Percentiles rank a stretch among this genome's conserved stretches.
Conservation (phyloP, 2,329 filamentous ascomycete species). For the Neoascochyta sp. region DNA sequence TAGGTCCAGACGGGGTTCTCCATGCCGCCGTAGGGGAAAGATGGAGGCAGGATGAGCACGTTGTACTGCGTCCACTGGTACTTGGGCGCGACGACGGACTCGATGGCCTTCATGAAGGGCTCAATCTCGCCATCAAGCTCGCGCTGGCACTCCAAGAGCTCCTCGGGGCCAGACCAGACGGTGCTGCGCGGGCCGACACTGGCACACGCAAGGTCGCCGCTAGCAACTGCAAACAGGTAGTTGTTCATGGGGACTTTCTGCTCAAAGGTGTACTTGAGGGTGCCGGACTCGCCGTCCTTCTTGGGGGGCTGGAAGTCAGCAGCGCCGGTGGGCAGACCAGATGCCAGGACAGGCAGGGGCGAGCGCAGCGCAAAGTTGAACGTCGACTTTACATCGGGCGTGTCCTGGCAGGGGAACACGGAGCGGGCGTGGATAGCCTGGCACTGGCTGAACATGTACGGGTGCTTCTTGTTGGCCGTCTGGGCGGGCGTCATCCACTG, state of each 20-base stretch:
- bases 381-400: constrained; percentile 94
- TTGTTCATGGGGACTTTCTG: constrained; percentile 90
- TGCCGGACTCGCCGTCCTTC: constrained; percentile 52
- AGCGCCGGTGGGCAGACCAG: constrained; percentile 63
- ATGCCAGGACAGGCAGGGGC: constrained; percentile 84
- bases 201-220: constrained; percentile 78
- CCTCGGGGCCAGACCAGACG: constrained; percentile 84
- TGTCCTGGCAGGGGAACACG: constrained; percentile 95
- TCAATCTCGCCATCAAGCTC: constrained; percentile 90
- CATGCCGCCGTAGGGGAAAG: constrained; percentile 62
- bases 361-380: constrained; percentile 86
- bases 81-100: constrained; percentile 69
- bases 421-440: constrained; percentile 94
- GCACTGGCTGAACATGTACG: constrained; percentile 97
- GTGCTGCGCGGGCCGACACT: constrained; percentile 79
- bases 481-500: constrained; percentile 94
- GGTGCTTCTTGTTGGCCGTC: constrained; percentile 91
- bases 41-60: constrained; percentile 81
- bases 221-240: constrained; percentile 90
- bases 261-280: constrained; percentile 74
- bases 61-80: constrained; percentile 97
- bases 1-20: constrained; percentile 95
- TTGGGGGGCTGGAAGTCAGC: constrained; percentile 49
- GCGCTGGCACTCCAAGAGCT: constrained; percentile 78
- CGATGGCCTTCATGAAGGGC: constrained; percentile 83